Evolutionary conservation across 2,329 filamentous ascomycete genomes (phyloP), one percentile per base, ranked within the genome.

Genomic region (Lasiodiplodia gonubiensis): DNA sequence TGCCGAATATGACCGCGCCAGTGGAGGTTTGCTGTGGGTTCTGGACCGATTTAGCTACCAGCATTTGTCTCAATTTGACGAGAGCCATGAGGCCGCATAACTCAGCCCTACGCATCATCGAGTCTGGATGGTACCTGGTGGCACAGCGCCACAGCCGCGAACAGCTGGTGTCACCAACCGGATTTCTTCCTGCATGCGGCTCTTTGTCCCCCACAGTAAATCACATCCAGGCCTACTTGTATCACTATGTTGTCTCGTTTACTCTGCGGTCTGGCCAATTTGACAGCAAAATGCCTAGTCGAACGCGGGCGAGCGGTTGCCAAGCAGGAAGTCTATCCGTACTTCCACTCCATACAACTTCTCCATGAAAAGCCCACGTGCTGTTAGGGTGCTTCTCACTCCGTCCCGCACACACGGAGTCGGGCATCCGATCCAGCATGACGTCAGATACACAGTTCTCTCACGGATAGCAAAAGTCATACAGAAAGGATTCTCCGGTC

Each of bases 91-190:
- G 4, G 4, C 23, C 18, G 2, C 2, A 18, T 21, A 30, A 23
- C 37, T 59, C 55, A 59, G 37, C 55, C 55, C 55, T 59, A 42
- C 27, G 18, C n/a, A 59, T 59, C 53, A 55, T 10, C 11, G n/a
- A 23, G 54, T 33, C 35, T 23, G 54, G 14, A 42, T 42, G 54
- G 54, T 42, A 59, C 54, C 54, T 60, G 55, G 39, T 46, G 12
- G 55, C 55, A 25, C 25, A 14, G 27, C n/a, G 27, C 42, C 42
- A 61, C 27, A 37, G 12, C 59, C 59, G 14, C 10, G 49, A 61
- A 51, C 59, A 30, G 42, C 18, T 21, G 21, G 10, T 23, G 21
- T 61, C 59, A 51, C 59, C 46, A 63, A 63, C 30, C 16, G n/a
- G 39, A 10, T 21, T 25, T 27, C n/a, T 46, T 23, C 39, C 59